phyloP scores from a whole-genome alignment of 2,329 filamentous ascomycete species.

The Emydomyces testavorans region DNA sequence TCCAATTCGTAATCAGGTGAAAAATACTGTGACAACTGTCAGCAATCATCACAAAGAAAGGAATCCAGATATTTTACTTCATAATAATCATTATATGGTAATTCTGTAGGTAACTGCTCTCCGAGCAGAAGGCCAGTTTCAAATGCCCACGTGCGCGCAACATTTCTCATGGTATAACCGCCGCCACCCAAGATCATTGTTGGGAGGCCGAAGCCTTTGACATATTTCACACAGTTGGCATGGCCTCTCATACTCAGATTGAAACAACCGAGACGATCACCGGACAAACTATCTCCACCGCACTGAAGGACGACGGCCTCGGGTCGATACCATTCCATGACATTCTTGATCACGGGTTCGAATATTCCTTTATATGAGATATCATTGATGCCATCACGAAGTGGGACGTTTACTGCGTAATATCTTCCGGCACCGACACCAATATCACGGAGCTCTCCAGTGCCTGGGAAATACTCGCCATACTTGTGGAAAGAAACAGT shows the following conservation, averaged over 20 bases:
- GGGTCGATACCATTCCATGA: conserved; percentile 58
- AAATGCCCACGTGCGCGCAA: conserved; percentile 50
- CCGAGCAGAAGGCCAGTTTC: conserved; percentile 75
- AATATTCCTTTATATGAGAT: conserved; percentile 57
- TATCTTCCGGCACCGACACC: conserved; percentile 56
- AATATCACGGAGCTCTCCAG: conserved; percentile 56
- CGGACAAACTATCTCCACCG: conserved; percentile 56
- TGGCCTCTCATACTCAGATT: conserved; percentile 60
- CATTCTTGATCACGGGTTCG: conserved; percentile 54
- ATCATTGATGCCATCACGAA: conserved; percentile 59
- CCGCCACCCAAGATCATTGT: conserved; percentile 56
- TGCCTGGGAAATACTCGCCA: conserved; percentile 60
- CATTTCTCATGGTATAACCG: conserved; percentile 58
- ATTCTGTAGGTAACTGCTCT: conserved; percentile 64
- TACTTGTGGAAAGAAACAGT: conserved; percentile 63
- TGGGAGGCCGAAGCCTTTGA: conserved; percentile 56
- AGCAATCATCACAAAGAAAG: conserved; percentile 3
- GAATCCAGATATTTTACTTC: conserved; percentile 38
- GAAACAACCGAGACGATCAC: conserved; percentile 57
- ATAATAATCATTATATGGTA: conserved; percentile 96
- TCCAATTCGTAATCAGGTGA: conserved; percentile 59
- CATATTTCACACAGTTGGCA: conserved; percentile 57
- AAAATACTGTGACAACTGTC: conserved; percentile 43
- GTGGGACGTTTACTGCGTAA: conserved; percentile 58
- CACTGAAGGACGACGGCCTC: conserved; percentile 59